Evolutionary conservation across 2,329 filamentous ascomycete species (phyloP), one percentile per base, ranked within the genome.

Genomic region (Beauveria sp.): DNA sequence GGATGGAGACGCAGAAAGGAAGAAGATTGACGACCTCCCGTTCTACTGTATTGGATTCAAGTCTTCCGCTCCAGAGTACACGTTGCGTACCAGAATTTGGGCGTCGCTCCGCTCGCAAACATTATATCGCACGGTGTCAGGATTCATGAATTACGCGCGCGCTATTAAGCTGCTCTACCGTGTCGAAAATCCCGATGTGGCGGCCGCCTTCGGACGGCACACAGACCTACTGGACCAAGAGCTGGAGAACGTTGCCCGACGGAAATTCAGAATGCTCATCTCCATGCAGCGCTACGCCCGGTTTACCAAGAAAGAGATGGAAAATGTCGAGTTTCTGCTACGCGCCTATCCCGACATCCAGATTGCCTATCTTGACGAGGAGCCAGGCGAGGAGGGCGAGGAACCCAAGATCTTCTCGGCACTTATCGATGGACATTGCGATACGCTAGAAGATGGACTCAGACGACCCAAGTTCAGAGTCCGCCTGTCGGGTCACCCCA

Each of bases 1-100:
- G 72, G 95, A 98, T 72, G 75, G 75, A n/a, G 34, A 97, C 70
- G 91, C 89, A 0, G 90, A 89, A 63, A 97, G 98, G 85, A 97
- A 89, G 86, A 99, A 99, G 86, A 98, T 98, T 65, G 95, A 99
- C 66, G 95, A 99, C 74, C 86, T 99, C 63, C 95, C 95, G 46
- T 99, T 99, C 81, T 99, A 99, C 83, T 99, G 95, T 80, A 98
- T 99, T 74, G 95, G 95, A 79, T 99, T 99, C 86, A 99, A 99
- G 78, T 99, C 95, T 51, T 96, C 95, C 31, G 95, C 95, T 65
- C 95, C 95, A 0, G 95, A 99, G 75, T 99, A 99, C 77, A 99
- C 95, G 45, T 87, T 99, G 5, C 88, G 95, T 63, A 99, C 95
- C 10, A 90, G 95, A 79, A 99, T 99, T 69, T 99, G 95, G 95